Evolutionary conservation across 2,329 filamentous ascomycete species (phyloP).

Genomic region (Cladophialophora carrionii): DNA sequence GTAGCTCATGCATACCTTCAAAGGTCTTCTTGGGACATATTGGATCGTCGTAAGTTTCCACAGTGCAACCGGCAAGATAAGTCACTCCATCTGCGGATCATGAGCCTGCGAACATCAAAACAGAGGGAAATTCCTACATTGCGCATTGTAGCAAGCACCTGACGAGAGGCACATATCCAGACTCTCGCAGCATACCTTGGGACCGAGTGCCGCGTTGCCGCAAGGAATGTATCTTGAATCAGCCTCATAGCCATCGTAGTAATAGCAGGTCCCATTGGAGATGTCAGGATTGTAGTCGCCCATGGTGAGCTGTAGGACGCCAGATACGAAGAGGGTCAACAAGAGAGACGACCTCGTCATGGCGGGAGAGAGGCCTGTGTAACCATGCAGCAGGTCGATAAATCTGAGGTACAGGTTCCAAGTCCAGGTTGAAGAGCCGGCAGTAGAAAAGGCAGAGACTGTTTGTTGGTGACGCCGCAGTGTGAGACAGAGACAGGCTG

Average conservation of each 20-base stretch:
- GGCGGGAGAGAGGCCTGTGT: slow-evolving; percentile 15
- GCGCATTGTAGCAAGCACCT: slow-evolving; percentile 36
- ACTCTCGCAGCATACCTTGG: slow-evolving; percentile 37
- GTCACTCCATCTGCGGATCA: slow-evolving; percentile 31
- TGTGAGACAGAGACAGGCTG: slow-evolving; percentile 16
- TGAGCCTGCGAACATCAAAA: slow-evolving; percentile 16
- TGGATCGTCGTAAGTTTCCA: slow-evolving; percentile 32
- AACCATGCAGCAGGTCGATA: slow-evolving; percentile 14
- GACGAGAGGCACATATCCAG: slow-evolving; percentile 34
- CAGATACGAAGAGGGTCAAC: slow-evolving; percentile 9
- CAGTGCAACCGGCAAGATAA: slow-evolving; percentile 38
- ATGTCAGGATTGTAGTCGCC: slow-evolving; percentile 34
- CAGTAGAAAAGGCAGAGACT: slow-evolving; percentile 8
- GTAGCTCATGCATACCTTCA: slow-evolving; percentile 11
- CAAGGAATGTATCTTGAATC: slow-evolving; percentile 36
- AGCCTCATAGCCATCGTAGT: slow-evolving; percentile 27
- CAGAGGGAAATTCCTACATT: slow-evolving; percentile 17
- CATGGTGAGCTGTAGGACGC: slow-evolving; percentile 20
- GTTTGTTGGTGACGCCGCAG: slow-evolving; percentile 6
- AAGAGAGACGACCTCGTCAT: slow-evolving; percentile 1
- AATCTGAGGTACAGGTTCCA: slow-evolving; percentile 5
- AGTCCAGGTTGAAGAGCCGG: background rate
- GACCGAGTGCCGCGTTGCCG: slow-evolving; percentile 34
- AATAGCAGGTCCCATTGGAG: slow-evolving; percentile 37
- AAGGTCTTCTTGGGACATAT: slow-evolving; percentile 35